Base-by-base conservation (phyloP, 2,329 filamentous ascomycete genomes). In the Fonsecaea multimorphosa region DNA sequence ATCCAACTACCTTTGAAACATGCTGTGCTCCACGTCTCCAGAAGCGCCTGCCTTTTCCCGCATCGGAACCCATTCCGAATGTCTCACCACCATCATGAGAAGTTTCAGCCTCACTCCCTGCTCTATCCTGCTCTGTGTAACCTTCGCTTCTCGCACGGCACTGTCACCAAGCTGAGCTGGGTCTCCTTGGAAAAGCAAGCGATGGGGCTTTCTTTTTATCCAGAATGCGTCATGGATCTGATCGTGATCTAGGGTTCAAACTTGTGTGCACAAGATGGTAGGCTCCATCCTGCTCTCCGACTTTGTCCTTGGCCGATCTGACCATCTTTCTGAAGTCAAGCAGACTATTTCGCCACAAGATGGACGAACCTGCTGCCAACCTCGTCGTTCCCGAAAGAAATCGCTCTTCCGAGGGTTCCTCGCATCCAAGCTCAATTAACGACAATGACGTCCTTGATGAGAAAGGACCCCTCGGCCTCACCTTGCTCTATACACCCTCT, bases 401-500 rank as follows among this genome's bases (percentile, higher is more conserved):
- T 19, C 16, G 5, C 1, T 4, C 38, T 16, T 1, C 6, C 3
- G 16, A 44, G n/a, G 19, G 2, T 22, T 16, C 38, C 38, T 19
- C n/a, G 38, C 5, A 19, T 9, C 4, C 16, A 44, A 44, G 38
- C 38, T 22, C 16, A 44, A 44, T 44, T 8, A 9, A 44, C 38
- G 16, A 44, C 38, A 6, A 44, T 9, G 38, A 44, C 4, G n/a
- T 9, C 5, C 16, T 44, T 44, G 38, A 44, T 19, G 38, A 46
- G 40, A 46, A 12, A 9, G 19, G 19, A 2, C 40, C 40, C 3
- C 40, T 22, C 1, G 40, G 40, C 7, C 8, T 46, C 1, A 46
- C 1, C n/a, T 32, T 54, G 24, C n/a, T 54, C 24, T 54, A 58
- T 40, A n/a, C 55, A 1, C 58, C 44, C 31, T 16, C 58, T 79